These are phyloP conservation scores for Dactylonectria estremocensis DNA, from an alignment of 2,329 filamentous ascomycete genomes.

Conservation along the genomic window DNA sequence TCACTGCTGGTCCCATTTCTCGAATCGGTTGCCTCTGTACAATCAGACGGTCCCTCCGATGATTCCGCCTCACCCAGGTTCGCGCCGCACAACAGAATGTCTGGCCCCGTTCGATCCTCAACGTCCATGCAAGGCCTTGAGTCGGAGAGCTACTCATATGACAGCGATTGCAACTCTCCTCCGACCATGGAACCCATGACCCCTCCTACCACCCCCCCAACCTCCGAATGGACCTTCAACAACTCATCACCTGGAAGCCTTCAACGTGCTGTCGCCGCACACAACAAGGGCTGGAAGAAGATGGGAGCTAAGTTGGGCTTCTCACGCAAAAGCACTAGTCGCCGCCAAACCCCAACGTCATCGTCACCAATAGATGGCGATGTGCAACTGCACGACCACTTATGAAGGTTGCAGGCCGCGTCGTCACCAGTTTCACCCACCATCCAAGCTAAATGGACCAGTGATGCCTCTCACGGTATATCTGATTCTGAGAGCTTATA, in stretches of 20 bases:
- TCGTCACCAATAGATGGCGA: constrained; percentile 56
- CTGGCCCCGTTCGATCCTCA: constrained; percentile 49
- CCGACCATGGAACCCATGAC: constrained; percentile 76
- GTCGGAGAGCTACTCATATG: constrained; percentile 72
- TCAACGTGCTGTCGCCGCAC: constrained; percentile 68
- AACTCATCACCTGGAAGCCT: constrained; percentile 66
- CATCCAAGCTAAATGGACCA: constrained; percentile 42
- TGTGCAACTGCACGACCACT: constrained; percentile 57
- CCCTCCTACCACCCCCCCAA: constrained; percentile 80
- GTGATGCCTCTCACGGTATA: constrained; percentile 33
- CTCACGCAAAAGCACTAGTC: constrained; percentile 65
- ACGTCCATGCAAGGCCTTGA: constrained; percentile 64
- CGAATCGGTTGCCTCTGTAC: constrained; percentile 70
- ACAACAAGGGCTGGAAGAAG: constrained; percentile 75
- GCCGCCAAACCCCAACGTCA: constrained; percentile 60
- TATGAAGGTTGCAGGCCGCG: constrained; percentile 74
- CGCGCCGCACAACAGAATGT: constrained; percentile 59
- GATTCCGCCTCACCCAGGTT: constrained; percentile 61
- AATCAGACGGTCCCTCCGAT: constrained; percentile 54
- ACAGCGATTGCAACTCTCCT: constrained; percentile 74
- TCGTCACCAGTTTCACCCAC: constrained; percentile 60
- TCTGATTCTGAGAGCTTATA: constrained; percentile 62
- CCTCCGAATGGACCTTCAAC: constrained; percentile 69
- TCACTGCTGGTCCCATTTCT: constrained; percentile 94
- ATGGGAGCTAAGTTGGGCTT: constrained; percentile 74